Conservation (phyloP, 805 yeast genomes). For the Debaryomyces hansenii region DNA sequence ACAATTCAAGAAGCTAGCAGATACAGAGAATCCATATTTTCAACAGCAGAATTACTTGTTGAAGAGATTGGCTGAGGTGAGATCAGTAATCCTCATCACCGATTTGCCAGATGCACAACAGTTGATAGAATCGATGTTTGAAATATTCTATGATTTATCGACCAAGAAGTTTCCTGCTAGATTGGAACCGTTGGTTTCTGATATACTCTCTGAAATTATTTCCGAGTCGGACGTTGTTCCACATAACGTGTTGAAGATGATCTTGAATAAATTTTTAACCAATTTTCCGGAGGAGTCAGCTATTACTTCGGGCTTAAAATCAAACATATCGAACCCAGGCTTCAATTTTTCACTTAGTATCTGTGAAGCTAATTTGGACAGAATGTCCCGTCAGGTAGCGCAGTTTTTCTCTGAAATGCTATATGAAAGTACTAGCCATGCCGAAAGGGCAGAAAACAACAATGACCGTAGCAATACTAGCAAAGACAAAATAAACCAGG, state of each 20-base stretch:
- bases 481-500: conserved; percentile 14
- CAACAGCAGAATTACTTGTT: conserved; percentile 64
- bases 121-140: conserved; percentile 57
- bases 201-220: conserved; percentile 71
- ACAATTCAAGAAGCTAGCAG: conserved; percentile 58
- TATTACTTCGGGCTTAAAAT: conserved; percentile 19
- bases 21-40: conserved; percentile 59
- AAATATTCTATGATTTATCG: conserved; percentile 57
- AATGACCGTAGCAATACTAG: conserved; percentile 9
- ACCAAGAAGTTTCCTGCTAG: conserved; percentile 47
- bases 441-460: conserved; percentile 8
- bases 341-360: conserved; percentile 64
- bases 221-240: conserved; percentile 71
- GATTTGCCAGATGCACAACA: conserved; percentile 66
- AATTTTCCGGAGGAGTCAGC: conserved; percentile 13
- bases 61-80: conserved; percentile 69
- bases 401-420: conserved; percentile 77
- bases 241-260: conserved; percentile 55
- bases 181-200: conserved; percentile 63
- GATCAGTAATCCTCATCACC: conserved; percentile 70
- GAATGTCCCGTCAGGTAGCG: conserved; percentile 73
- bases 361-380: conserved; percentile 68
- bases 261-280: conserved; percentile 61
- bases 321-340: conserved; percentile 51
- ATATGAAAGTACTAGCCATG: conserved; percentile 47